phyloP scores from a whole-genome alignment of 768 basidiomycete genomes.

The Sarcodon sp. region DNA sequence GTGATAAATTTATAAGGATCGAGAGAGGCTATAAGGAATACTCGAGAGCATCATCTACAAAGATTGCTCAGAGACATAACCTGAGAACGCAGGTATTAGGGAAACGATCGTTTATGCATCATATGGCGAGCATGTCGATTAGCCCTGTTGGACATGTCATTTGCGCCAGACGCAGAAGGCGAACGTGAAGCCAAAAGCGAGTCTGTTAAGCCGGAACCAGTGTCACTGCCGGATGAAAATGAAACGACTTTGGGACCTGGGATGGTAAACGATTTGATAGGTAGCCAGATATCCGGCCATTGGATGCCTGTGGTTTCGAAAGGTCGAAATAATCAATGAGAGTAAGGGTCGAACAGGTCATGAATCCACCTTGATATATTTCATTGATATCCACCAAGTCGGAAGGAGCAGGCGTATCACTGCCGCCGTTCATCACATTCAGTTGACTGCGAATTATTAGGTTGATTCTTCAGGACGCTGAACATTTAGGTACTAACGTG shows the following conservation, averaged over 20 bases:
- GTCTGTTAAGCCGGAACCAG: not conserved
- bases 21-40: no score
- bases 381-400: conserved; percentile 13
- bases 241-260: conserved; percentile 13
- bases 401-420: conserved; percentile 9
- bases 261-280: conserved; percentile 9
- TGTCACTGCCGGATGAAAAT: not conserved
- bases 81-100: no score
- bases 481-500: conserved; percentile 22
- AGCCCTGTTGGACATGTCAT: no score
- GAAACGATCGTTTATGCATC: no score
- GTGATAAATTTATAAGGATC: no score
- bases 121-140: no score
- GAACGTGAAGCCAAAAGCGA: conserved; percentile 1
- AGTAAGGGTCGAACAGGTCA: no score
- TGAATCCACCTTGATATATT: conserved; percentile 9
- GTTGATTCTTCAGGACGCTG: not conserved
- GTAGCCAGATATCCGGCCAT: conserved; percentile 15
- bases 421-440: conserved; percentile 14
- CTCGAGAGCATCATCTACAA: no score
- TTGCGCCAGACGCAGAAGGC: not conserved
- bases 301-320: not conserved
- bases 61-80: no score
- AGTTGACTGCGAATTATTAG: conserved; percentile 10
- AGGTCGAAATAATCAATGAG: no score